Base-by-base conservation (phyloP, 2,329 filamentous ascomycete genomes). In the Trichoderma gracile region DNA sequence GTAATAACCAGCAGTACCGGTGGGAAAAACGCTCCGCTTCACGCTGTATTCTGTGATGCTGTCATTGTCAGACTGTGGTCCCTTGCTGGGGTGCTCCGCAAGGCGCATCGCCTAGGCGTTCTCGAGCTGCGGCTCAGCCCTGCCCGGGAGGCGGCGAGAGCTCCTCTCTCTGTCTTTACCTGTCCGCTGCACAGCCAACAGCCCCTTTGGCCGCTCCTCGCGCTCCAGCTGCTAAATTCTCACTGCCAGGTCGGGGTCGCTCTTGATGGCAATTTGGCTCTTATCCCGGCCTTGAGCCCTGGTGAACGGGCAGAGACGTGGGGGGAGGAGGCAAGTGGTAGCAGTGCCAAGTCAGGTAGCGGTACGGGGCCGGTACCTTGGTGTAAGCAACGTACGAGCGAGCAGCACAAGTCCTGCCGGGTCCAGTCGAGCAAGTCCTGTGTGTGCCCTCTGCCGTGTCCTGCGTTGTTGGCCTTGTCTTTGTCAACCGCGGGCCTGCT, bases 91-190 rank as follows among this genome's bases (percentile, higher is more conserved):
- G 12, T 57, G 40, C 56, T 27, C 45, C 58, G 58, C 49, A 53
- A 54, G 58, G 47, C 58, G 25, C 58, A 61, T 61, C 58, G 58
- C 47, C 58, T 33, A 61, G 58, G 58, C 47, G 19, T 61, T 61
- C 49, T 61, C 25, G 40, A 45, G 40, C 38, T 46, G 47, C 49
- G 58, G 58, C 47, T 61, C 58, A 61, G 58, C 58, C 58, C 58
- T 61, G 58, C 49, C 25, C 40, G 33, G 53, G 21, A 40, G 33
- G n/a, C 40, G 40, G 40, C 40, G 23, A n/a, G 12, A 33, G 30
- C 27, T 40, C 12, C 15, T 61, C 47, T n/a, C 19, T 52, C 15
- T n/a, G n/a, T n/a, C n/a, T 17, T 52, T 14, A 15, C 17, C 23
- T 40, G 54, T n/a, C 30, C 27, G 42, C 58, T 61, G 49, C 58